Percentiles rank a stretch among this genome's conserved stretches.
These are phyloP conservation scores for Emergomyces orientalis DNA, from an alignment of 2,329 filamentous ascomycete species.

Conservation along the genomic window DNA sequence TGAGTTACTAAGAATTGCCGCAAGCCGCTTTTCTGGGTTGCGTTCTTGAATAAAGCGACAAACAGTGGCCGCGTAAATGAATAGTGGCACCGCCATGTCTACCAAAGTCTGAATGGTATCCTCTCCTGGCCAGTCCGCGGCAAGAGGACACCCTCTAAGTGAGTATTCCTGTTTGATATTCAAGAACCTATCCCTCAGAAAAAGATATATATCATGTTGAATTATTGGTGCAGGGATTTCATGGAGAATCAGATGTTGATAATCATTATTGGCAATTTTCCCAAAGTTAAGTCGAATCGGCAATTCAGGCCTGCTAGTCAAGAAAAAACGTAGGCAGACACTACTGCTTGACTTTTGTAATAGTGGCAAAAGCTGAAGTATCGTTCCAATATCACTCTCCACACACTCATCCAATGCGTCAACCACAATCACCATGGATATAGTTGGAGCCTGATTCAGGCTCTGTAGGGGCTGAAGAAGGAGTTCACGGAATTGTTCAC, in stretches of 20 bases:
- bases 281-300: conserved; percentile 18
- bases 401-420: conserved; percentile 26
- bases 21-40: too few species aligned
- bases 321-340: conserved; percentile 21
- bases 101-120: conserved; percentile 21
- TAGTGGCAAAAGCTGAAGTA: conserved; percentile 18
- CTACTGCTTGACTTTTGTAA: conserved; percentile 9
- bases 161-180: conserved; percentile 11
- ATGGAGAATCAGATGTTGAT: conserved; percentile 19
- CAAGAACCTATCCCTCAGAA: conserved; percentile 17
- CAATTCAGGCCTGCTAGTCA: conserved; percentile 24
- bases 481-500: conserved; percentile 21
- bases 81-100: conserved; percentile 22
- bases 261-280: conserved; percentile 12
- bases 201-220: conserved; percentile 20
- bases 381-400: conserved; percentile 15
- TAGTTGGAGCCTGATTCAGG: neutral
- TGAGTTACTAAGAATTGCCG: too few species aligned
- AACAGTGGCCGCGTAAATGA: conserved; percentile 24
- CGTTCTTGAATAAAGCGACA: conserved; percentile 25
- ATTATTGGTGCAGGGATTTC: conserved; percentile 18
- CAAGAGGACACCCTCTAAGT: neutral
- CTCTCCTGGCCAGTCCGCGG: conserved; percentile 22
- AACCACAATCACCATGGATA: conserved; percentile 18
- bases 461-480: conserved; percentile 16